Conservation (phyloP, 2,329 filamentous ascomycete genomes). For the Fusarium avenaceum region DNA sequence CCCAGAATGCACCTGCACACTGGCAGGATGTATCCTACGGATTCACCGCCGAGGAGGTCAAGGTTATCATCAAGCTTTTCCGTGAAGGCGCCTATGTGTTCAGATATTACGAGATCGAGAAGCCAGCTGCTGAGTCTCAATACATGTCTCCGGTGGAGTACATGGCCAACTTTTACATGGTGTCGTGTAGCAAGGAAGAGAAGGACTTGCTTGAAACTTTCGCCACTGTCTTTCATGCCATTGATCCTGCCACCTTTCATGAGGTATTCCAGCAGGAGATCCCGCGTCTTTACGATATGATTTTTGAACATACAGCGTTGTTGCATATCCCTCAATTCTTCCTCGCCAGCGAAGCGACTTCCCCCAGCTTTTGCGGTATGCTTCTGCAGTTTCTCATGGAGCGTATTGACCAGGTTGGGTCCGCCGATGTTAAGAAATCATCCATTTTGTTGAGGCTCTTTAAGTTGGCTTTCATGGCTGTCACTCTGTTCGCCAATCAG, state of each 20-base stretch:
- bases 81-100: conserved; percentile 97
- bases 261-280: conserved; percentile 99
- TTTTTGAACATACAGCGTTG: conserved; percentile 94
- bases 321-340: conserved; percentile 98
- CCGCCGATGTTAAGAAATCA: conserved; percentile 90
- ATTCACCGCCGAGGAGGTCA: conserved; percentile 96
- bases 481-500: conserved; percentile 92
- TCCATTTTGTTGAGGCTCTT: conserved; percentile 94
- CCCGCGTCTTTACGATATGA: conserved; percentile 95
- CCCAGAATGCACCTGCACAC: conserved; percentile 83
- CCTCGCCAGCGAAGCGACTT: conserved; percentile 97
- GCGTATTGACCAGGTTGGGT: conserved; percentile 93
- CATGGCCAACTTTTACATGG: conserved; percentile 94
- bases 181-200: conserved; percentile 93
- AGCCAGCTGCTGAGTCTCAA: conserved; percentile 77
- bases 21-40: conserved; percentile 97
- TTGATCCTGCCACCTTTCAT: conserved; percentile 97
- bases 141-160: conserved; percentile 89
- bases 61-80: conserved; percentile 97
- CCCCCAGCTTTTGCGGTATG: conserved; percentile 98
- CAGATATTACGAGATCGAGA: conserved; percentile 94
- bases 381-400: conserved; percentile 97
- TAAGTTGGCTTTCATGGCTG: conserved; percentile 99
- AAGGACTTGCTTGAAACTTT: conserved; percentile 98
- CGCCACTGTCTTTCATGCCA: conserved; percentile 97